Evolutionary conservation across 768 basidiomycete species (phyloP), one percentile per base, ranked within the genome.

Genomic region (Artomyces pyxidatus): DNA sequence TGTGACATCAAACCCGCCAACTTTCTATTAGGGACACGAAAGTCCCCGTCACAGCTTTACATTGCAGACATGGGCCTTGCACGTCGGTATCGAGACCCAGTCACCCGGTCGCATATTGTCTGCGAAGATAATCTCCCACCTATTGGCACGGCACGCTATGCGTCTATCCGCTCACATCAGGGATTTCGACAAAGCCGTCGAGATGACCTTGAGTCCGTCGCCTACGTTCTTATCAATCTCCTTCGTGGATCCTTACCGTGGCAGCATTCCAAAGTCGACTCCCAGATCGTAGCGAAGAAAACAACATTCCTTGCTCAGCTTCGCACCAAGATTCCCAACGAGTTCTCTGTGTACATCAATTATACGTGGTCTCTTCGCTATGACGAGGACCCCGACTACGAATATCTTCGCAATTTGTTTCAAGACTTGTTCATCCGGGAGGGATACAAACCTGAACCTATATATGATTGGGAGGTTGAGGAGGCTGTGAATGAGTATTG

Each of bases 1-100:
- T 51, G 61, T 19, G 59, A 63, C 41, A 28, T 63, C 42, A 61
- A 61, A 38, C 61, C 61, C 6, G 48, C 54, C 21, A 61, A 60
- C 44, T 51, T 59, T 19, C 47, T 52, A 11, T 50, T 61, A 38
- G 62, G 60, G 27, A 2, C 30, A 1, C 28, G 35, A 6, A 25
- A 38, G 6, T 22, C 42, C 2, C 14, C 28, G 11, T 32, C 48
- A 9, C 27, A 41, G 28, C 37, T 61, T 3, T 49, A 59, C 35
- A 17, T 60, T 4, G 42, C 61, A 30, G 59, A 63, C 44, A 49
- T 62, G 27, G 60, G 58, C 5, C 38, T 52, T 2, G 38, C 54
- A 4, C 48, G 49, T 38, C 41, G 48, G n/a, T 59, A 44, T 42
- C 19, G 52, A 10, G 19, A 58, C 19, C 49, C 52, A 3, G 12